Base-by-base conservation (phyloP, 2,329 filamentous ascomycete genomes). In the Alternaria tenuissima region DNA sequence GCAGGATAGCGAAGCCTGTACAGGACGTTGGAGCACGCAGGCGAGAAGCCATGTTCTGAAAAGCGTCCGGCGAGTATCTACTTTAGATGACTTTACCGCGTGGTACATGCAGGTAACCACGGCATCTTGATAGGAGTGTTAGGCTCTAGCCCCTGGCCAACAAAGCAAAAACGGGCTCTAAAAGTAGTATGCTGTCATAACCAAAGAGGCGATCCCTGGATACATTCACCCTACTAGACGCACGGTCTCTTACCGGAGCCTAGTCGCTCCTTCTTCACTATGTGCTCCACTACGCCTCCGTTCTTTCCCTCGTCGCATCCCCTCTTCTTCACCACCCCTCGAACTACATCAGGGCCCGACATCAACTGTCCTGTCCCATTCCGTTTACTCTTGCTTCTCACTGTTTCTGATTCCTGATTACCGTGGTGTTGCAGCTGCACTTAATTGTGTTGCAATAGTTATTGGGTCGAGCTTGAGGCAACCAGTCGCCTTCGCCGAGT, bases 161-260 rank as follows among this genome's bases (percentile, higher is more conserved):
- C 60, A 63, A 60, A 63, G 64, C 63, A 66, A 63, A 61, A 62
- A 64, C 62, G 57, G 61, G 63, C 62, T 69, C 71, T 71, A 75
- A 73, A 73, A 72, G 68, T 75, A 75, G 73, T 64, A 72, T 76
- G 72, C 62, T 70, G 71, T 76, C 75, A 73, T 76, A 61, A 47
- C 58, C 64, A 63, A 57, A 64, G 64, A 46, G 63, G 64, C 47
- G 57, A 75, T 75, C 72, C 72, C 71, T 75, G 72, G 68, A 71
- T 64, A 72, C 72, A 72, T 76, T 76, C 73, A 75, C 72, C 65
- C 64, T 69, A 62, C 65, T 47, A 65, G 14, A 62, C 65, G 73
- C 75, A 76, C 73, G 70, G 73, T 59, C 68, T 63, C 66, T 62
- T 68, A 62, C 64, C 59, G 68, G 68, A 66, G 64, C 66, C 71